A percentile compares a stretch with the other conserved stretches of the same genome.
Evolutionary conservation across 106 monocot genomes (phyloP).

Genomic region (Dendrobium chrysotoxum): DNA sequence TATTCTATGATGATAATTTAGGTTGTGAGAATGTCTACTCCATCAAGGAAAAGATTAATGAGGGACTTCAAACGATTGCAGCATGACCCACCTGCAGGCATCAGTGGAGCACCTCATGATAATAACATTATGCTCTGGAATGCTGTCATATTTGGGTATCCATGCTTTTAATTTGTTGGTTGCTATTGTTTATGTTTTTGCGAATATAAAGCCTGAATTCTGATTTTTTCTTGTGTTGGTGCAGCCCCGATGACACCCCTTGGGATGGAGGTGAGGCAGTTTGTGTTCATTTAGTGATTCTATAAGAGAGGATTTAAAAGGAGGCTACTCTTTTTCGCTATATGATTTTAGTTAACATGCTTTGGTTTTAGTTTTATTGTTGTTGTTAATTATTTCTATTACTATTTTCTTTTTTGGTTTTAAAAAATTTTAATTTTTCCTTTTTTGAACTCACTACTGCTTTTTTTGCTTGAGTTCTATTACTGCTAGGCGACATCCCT

Average conservation of each 20-base stretch:
- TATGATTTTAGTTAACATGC: background rate
- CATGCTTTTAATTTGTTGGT: background rate
- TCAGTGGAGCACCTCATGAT: slow-evolving; percentile 43
- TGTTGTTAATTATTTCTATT: background rate
- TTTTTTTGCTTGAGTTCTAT: background rate
- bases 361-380: background rate
- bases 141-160: slow-evolving; percentile 42
- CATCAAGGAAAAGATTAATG: slow-evolving; percentile 38
- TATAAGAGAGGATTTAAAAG: background rate
- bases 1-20: background rate
- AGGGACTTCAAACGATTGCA: slow-evolving; percentile 41
- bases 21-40: slow-evolving; percentile 24
- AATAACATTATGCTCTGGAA: slow-evolving; percentile 50
- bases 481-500: background rate
- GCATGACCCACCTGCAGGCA: slow-evolving; percentile 44
- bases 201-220: background rate
- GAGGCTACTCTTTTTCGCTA: background rate
- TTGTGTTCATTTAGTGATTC: background rate
- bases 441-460: background rate
- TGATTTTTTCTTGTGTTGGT: background rate
- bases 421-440: background rate
- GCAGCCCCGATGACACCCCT: slow-evolving; percentile 48
- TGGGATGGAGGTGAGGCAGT: slow-evolving; percentile 57
- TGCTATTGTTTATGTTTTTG: background rate
- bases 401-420: background rate